Evolutionary conservation across 805 yeast genomes (phyloP), one percentile per base, ranked within the genome.

Genomic region (Kurtzmaniella cleridarum): DNA sequence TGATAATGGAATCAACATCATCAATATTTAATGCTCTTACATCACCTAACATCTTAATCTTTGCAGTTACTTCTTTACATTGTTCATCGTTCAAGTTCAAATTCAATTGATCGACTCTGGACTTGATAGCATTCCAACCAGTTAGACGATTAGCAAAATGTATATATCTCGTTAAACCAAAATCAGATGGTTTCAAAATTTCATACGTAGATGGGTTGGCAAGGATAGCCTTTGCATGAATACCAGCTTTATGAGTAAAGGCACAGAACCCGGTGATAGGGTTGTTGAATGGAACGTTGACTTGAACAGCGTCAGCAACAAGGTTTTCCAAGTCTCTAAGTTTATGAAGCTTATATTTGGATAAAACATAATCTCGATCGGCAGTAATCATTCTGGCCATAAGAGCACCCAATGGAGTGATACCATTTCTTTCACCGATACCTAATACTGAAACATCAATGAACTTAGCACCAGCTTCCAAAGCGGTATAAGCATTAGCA

Each of bases 251-350:
- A 59, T 76, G 81, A 32, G 81, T 76, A 59, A 76, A 76, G 32
- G 81, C 80, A 65, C 81, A 75, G 68, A 76, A 76, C 14, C 81
- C 81, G 34, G 81, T 76, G 52, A 76, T 75, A 44, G 81, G 81
- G 59, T 76, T 75, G 63, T 76, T 76, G 65, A 76, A 76, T 16
- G 81, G 81, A 47, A 76, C 68, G 48, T 75, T 76, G 39, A 76
- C 79, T 51, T 70, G 75, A 32, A 76, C 80, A 20, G 77, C 74
- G 36, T 76, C 81, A 20, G 80, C 80, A 38, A 76, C 77, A 60
- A 76, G 60, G 53, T 73, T 74, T 56, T 76, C 81, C 52, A 76
- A 63, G 43, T 75, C 80, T 62, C 81, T 69, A 46, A 76, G 66
- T 56, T 75, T 74, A 53, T 66, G 66, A 48, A 76, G 63, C 59